Percentiles rank a stretch among this genome's conserved stretches.
Evolutionary conservation across 345 rosid species (phyloP).

Genomic region (Aurinia saxatilis): DNA sequence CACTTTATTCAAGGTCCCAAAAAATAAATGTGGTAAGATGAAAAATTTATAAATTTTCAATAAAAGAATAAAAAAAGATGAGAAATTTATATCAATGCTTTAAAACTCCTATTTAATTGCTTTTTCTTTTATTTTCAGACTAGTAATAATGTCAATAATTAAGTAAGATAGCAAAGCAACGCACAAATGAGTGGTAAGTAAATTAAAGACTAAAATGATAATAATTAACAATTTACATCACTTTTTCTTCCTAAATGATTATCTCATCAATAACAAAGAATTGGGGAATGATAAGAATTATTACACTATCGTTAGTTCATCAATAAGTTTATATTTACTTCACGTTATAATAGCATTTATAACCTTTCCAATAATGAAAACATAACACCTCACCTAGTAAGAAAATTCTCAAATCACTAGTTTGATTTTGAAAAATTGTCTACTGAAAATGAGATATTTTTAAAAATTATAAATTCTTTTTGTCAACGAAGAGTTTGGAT

Average conservation of each 20-base stretch:
- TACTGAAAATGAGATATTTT: too few species aligned
- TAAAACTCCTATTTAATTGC: slow-evolving; percentile 10
- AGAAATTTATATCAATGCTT: slow-evolving; percentile 22
- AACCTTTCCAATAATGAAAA: slow-evolving; percentile 10
- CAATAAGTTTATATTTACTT: slow-evolving; percentile 6
- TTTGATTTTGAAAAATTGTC: neutral
- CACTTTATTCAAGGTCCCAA: slow-evolving; percentile 33
- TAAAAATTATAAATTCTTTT: neutral
- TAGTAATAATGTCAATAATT: neutral
- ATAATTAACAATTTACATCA: neutral
- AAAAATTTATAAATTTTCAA: slow-evolving; percentile 26
- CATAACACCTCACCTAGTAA: neutral
- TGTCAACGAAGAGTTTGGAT: neutral
- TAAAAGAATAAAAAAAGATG: too few species aligned
- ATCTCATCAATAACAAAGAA: slow-evolving; percentile 20
- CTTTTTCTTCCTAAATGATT: slow-evolving; percentile 20
- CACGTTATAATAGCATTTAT: slow-evolving; percentile 5
- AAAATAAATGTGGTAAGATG: slow-evolving; percentile 29
- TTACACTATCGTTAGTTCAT: slow-evolving; percentile 17
- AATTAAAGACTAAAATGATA: slow-evolving; percentile 13
- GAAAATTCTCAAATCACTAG: neutral
- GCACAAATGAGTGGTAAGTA: slow-evolving; percentile 13
- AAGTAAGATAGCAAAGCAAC: neutral
- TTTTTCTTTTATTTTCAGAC: neutral
- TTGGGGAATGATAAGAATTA: neutral